Evolutionary conservation across 1,284 basidiomycete genomes (phyloP).

Genomic region (Inonotus obliquus): DNA sequence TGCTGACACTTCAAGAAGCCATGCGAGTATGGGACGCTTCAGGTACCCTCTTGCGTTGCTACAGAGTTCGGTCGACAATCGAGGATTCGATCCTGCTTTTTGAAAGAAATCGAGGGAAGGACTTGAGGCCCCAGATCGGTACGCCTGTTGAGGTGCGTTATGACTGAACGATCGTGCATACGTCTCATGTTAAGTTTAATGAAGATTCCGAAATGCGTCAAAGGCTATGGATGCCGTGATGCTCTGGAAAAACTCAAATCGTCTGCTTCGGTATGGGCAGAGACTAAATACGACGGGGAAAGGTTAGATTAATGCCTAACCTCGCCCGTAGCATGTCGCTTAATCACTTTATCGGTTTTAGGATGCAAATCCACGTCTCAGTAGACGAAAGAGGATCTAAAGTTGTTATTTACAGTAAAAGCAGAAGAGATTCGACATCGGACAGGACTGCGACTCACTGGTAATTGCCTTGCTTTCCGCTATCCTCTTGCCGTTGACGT

Average conservation of each 20-base stretch:
- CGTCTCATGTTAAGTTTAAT: neutral
- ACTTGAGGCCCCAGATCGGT: conserved; percentile 32
- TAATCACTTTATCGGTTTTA: conserved; percentile 23
- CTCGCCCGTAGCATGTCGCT: neutral
- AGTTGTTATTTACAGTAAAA: conserved; percentile 83
- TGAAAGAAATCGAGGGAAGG: conserved; percentile 32
- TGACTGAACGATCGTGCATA: neutral
- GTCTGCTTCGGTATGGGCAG: conserved; percentile 59
- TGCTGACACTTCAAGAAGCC: conserved; percentile 56
- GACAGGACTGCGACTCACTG: conserved; percentile 68
- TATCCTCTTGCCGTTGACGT: conserved; percentile 11
- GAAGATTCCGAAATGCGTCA: conserved; percentile 78
- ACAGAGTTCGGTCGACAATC: conserved; percentile 49
- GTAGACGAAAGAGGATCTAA: conserved; percentile 35
- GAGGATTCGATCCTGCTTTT: conserved; percentile 53
- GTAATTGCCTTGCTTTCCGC: conserved; percentile 34
- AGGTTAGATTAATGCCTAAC: conserved; percentile 41
- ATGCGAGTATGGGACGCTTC: conserved; percentile 70
- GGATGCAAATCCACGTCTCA: conserved; percentile 72
- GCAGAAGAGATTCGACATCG: conserved; percentile 70
- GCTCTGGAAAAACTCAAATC: conserved; percentile 47
- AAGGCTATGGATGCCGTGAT: conserved; percentile 56
- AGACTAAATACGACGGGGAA: conserved; percentile 91
- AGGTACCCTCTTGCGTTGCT: conserved; percentile 49
- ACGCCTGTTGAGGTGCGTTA: conserved; percentile 1